phyloP scores from a whole-genome alignment of 164 flowering plant genomes.

The Umbilicus rupestris region DNA sequence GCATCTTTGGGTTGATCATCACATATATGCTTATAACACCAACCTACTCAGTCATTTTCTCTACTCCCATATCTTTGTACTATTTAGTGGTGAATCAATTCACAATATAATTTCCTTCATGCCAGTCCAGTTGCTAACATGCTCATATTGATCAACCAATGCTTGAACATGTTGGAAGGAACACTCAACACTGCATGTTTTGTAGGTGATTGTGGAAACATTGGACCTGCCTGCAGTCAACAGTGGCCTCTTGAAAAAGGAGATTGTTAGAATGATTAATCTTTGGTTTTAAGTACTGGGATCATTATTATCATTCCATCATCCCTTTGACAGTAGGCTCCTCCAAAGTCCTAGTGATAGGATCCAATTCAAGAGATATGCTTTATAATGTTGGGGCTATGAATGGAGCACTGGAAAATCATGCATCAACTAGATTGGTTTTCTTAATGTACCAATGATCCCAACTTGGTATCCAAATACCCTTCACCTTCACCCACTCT shows the following conservation, averaged over 20 bases:
- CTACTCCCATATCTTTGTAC: neutral
- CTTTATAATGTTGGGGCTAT: neutral
- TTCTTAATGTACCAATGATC: neutral
- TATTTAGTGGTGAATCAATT: neutral
- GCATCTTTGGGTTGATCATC: too few species aligned
- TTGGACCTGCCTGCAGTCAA: neutral
- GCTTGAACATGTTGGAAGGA: conserved; percentile 1
- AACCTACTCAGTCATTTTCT: too few species aligned
- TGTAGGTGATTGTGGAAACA: neutral
- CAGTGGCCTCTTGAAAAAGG: neutral
- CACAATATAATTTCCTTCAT: neutral
- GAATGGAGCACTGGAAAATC: neutral
- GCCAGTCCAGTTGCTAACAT: too few species aligned
- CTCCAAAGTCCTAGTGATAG: neutral
- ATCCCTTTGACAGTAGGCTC: conserved; percentile 1
- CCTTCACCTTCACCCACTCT: neutral
- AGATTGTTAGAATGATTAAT: neutral
- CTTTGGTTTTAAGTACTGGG: neutral
- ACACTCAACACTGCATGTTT: conserved; percentile 6
- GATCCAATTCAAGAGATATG: neutral
- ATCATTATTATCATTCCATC: neutral
- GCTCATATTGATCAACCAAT: too few species aligned
- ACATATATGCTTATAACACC: too few species aligned
- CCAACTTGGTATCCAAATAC: neutral
- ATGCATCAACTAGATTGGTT: conserved; percentile 1